Evolutionary conservation across 768 basidiomycete species (phyloP).

Genomic region (Mycena olivaceomarginata): DNA sequence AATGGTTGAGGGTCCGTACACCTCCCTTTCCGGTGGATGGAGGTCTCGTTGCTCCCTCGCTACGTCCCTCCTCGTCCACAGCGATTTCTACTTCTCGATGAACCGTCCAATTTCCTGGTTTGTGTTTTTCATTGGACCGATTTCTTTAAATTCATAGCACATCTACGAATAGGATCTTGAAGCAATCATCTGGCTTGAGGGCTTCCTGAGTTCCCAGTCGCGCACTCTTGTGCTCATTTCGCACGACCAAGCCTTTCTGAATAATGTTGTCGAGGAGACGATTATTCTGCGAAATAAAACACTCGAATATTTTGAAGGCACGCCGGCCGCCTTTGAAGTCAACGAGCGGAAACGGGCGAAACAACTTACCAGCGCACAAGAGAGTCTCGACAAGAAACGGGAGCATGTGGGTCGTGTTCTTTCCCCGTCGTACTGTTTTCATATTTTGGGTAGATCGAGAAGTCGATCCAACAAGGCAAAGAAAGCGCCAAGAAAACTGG

Average conservation of each 20-base stretch:
- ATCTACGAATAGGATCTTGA: slow-evolving; percentile 61
- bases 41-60: slow-evolving; percentile 76
- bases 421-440: neutral
- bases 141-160: neutral
- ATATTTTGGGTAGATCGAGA: slow-evolving; percentile 63
- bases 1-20: slow-evolving; percentile 60
- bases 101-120: slow-evolving; percentile 69
- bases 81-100: slow-evolving; percentile 78
- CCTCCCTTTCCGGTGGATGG: slow-evolving; percentile 80
- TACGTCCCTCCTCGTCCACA: slow-evolving; percentile 72
- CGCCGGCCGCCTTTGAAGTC: slow-evolving; percentile 69
- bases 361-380: slow-evolving; percentile 65
- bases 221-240: slow-evolving; percentile 78
- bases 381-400: slow-evolving; percentile 65
- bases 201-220: slow-evolving; percentile 64
- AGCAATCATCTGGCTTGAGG: slow-evolving; percentile 72
- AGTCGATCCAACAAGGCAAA: slow-evolving; percentile 71
- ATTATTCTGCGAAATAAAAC: slow-evolving; percentile 74
- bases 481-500: slow-evolving; percentile 73
- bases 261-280: slow-evolving; percentile 75
- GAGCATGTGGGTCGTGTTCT: slow-evolving; percentile 46
- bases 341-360: slow-evolving; percentile 67
- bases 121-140: neutral
- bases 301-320: slow-evolving; percentile 75
- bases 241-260: slow-evolving; percentile 80